A percentile compares a stretch with the other conserved stretches of the same genome.
Conservation (phyloP, 257 asterid species). For the Scutellaria barbata region DNA sequence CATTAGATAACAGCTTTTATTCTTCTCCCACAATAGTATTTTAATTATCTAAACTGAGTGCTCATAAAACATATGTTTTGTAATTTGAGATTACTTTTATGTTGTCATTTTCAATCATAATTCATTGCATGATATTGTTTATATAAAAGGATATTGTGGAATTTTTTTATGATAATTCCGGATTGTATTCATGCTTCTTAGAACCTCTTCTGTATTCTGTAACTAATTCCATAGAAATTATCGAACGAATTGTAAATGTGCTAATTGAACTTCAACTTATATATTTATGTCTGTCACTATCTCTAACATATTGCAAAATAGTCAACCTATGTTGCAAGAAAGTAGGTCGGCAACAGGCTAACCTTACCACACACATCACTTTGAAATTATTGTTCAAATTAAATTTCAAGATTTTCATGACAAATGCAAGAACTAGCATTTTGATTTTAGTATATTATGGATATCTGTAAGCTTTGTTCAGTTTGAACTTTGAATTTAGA, state of each 20-base stretch:
- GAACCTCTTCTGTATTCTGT: too few relatives aligned
- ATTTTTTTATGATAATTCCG: too few relatives aligned
- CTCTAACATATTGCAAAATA: background rate
- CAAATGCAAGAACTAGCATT: background rate
- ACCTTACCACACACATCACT: background rate
- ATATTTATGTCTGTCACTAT: background rate
- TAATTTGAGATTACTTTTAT: background rate
- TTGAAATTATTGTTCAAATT: background rate
- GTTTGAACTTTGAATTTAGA: background rate
- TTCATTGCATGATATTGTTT: too few relatives aligned
- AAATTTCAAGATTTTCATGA: slow-evolving; percentile 6
- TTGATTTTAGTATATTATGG: background rate
- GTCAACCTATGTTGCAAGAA: background rate
- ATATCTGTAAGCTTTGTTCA: background rate
- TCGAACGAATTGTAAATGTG: background rate
- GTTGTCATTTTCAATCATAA: background rate
- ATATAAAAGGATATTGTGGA: too few relatives aligned
- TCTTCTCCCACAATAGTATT: background rate
- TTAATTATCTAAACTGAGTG: background rate
- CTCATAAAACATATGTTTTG: background rate
- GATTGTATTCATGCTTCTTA: background rate
- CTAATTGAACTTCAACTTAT: background rate
- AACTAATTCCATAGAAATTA: background rate
- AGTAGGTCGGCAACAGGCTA: too few relatives aligned
- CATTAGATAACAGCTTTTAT: background rate